These are phyloP conservation scores for Pyrenophora tritici-repentis DNA, from an alignment of 2,329 filamentous ascomycete species.

Conservation along the genomic window DNA sequence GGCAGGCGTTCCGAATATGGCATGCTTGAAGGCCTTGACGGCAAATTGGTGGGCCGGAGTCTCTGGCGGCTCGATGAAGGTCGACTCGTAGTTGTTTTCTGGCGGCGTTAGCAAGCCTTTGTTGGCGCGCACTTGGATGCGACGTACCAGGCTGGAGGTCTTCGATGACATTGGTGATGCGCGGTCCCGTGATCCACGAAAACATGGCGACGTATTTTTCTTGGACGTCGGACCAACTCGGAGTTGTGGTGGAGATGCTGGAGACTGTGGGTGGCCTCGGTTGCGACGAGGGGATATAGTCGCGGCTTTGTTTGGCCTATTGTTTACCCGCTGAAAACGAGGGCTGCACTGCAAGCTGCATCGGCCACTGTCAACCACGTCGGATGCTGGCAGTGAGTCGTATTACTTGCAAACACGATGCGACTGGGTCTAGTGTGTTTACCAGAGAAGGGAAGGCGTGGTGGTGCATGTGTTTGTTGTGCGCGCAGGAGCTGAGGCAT, in stretches of 20 bases:
- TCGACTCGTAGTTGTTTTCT: constrained; percentile 47
- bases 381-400: not conserved
- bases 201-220: constrained; percentile 33
- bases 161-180: constrained; percentile 46
- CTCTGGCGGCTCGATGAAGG: constrained; percentile 61
- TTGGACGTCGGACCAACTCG: not conserved
- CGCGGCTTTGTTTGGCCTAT: constrained; percentile 39
- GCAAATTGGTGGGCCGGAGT: constrained; percentile 71
- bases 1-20: constrained; percentile 67
- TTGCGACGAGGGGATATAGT: constrained; percentile 8
- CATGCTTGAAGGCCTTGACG: constrained; percentile 68
- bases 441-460: constrained; percentile 5
- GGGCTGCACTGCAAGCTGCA: constrained; percentile 12
- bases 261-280: constrained; percentile 2
- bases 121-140: not conserved
- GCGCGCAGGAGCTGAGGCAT: constrained; percentile 14
- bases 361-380: not conserved
- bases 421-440: not conserved
- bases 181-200: constrained; percentile 48
- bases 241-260: not conserved
- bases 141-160: constrained; percentile 42
- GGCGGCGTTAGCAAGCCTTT: constrained; percentile 15
- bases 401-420: not conserved
- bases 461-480: constrained; percentile 23
- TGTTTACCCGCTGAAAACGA: constrained; percentile 41